Evolutionary conservation across 345 rosid species (phyloP).

Genomic region (Heritiera fomes): DNA sequence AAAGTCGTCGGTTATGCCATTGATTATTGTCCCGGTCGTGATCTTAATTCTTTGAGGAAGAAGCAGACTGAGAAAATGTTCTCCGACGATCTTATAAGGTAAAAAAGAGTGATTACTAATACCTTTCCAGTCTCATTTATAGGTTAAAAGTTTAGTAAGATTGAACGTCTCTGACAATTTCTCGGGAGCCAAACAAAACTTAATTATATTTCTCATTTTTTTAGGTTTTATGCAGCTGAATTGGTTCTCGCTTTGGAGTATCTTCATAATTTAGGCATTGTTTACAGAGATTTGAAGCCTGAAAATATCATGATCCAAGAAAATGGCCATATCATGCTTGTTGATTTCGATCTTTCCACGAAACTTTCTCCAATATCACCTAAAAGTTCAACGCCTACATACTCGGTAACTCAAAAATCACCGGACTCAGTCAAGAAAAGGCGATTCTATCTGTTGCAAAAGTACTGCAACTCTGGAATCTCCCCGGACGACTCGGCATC

Average conservation of each 20-base stretch:
- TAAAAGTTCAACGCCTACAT: conserved; percentile 26
- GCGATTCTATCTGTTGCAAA: conserved; percentile 28
- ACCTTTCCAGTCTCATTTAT: not conserved
- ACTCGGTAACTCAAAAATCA: not conserved
- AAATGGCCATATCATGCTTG: conserved; percentile 86
- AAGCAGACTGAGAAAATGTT: conserved; percentile 81
- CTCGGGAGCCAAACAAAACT: not conserved
- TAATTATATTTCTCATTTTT: not conserved
- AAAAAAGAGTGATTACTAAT: not conserved
- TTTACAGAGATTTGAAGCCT: conserved; percentile 84
- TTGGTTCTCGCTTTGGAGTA: conserved; percentile 75
- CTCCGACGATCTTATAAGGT: conserved; percentile 74
- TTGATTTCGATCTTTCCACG: conserved; percentile 90
- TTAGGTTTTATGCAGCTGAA: conserved; percentile 92
- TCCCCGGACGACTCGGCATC: conserved; percentile 35
- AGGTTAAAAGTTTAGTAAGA: not conserved
- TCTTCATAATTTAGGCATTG: conserved; percentile 71
- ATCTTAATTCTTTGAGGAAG: conserved; percentile 54
- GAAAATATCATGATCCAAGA: conserved; percentile 86
- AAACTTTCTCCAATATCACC: conserved; percentile 51
- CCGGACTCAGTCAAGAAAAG: conserved; percentile 19
- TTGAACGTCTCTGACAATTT: not conserved
- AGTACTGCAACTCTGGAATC: conserved; percentile 54
- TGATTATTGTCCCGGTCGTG: conserved; percentile 84
- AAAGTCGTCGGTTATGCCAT: conserved; percentile 82